Base-by-base conservation (phyloP, 1,139 yeast genomes). In the Candida sp. region DNA sequence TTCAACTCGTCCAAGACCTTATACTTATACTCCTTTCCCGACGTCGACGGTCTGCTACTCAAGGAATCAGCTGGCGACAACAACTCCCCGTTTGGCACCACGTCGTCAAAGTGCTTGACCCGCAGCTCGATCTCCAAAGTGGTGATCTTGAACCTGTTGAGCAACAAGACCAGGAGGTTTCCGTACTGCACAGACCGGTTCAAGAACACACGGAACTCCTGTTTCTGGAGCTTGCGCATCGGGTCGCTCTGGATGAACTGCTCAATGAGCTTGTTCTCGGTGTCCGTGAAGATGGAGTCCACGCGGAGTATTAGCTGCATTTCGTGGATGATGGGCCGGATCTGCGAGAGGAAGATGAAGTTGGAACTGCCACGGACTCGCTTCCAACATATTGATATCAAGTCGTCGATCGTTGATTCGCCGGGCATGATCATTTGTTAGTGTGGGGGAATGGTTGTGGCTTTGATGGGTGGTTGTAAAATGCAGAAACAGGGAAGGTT, bases 341-440 rank as follows among this genome's bases (percentile, higher is more conserved):
- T 60, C 50, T 71, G 74, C 3, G 67, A 56, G 12, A 69, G 62
- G 44, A 63, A 66, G 30, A 74, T 69, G 49, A 50, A 65, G 17
- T 65, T 68, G 5, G 47, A 47, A 50, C 42, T 55, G 48, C 51
- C 61, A 11, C 48, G 33, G 4, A 50, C 55, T 25, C 57, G 52
- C 12, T 53, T 49, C 80, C 80, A 76, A 52, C 73, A 62, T 32
- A 58, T 54, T 42, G 63, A 63, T 7, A 74, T 57, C 42, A 70
- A 63, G 37, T 55, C 58, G 38, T 65, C 63, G 6, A 57, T 50
- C 26, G 48, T 41, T 11, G 42, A 26, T 26, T 38, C 42, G n/a
- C 31, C 22, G n/a, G 8, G 28, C 22, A 26, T 27, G 32, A 25
- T 33, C 31, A 27, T 46, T 26, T 26, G 23, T 5, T 25, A n/a